A percentile compares a stretch with the other conserved stretches of the same genome.
phyloP scores from a whole-genome alignment of 2,329 filamentous ascomycete species.

The Metarhizium album region DNA sequence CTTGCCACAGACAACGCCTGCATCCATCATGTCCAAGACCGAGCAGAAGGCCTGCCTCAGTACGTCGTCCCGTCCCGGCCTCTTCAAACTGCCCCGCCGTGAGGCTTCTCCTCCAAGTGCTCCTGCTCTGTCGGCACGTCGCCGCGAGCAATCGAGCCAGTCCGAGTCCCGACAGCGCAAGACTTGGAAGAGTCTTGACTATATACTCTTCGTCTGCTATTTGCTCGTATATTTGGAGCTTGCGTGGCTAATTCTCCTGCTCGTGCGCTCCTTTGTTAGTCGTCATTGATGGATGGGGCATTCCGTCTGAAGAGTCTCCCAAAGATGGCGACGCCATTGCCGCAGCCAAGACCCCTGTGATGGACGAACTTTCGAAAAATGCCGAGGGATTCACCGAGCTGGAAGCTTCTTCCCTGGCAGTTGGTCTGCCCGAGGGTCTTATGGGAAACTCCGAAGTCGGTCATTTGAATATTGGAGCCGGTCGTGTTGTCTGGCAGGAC shows the following conservation, averaged over 20 bases:
- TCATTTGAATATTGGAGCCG: conserved; percentile 96
- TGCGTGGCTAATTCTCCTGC: conserved; percentile 47
- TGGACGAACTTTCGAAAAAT: conserved; percentile 82
- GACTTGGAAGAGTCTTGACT: conserved; percentile 16
- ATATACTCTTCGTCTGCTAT: conserved; percentile 37
- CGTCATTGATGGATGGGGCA: conserved; percentile 98
- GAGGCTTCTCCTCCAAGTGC: conserved; percentile 4
- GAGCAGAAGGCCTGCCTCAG: conserved; percentile 52
- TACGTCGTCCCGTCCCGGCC: conserved; percentile 34
- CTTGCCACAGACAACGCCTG: not conserved
- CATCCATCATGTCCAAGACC: conserved; percentile 38
- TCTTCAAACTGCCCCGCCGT: conserved; percentile 14
- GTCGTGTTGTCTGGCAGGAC: conserved; percentile 96
- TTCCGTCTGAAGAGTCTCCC: conserved; percentile 68
- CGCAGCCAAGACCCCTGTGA: conserved; percentile 82
- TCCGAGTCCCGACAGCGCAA: not conserved
- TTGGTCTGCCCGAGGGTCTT: conserved; percentile 88
- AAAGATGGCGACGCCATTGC: conserved; percentile 92
- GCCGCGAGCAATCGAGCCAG: conserved; percentile 9
- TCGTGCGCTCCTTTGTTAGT: conserved; percentile 48
- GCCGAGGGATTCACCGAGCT: conserved; percentile 82
- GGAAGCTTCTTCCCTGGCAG: conserved; percentile 89
- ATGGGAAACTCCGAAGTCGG: conserved; percentile 99
- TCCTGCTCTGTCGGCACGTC: conserved; percentile 10
- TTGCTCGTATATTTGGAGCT: conserved; percentile 46